Evolutionary conservation across 1,284 basidiomycete species (phyloP).

Genomic region (Boletus mariae): DNA sequence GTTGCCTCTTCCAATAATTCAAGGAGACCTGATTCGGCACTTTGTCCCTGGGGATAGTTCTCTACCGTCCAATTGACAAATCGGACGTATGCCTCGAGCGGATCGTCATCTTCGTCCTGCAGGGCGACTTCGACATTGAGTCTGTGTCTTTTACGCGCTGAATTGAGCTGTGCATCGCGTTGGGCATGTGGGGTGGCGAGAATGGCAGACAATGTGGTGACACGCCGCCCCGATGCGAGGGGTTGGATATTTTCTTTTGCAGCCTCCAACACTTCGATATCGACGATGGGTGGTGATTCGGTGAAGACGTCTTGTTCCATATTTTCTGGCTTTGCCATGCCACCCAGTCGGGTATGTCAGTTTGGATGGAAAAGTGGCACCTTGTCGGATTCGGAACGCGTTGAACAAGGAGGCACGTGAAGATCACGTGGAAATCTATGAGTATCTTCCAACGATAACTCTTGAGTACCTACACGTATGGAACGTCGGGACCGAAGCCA

Average conservation of each 20-base stretch:
- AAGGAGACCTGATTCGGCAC: constrained; percentile 72
- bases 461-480: too few relatives aligned
- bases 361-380: background rate
- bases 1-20: constrained; percentile 83
- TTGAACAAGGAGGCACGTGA: constrained; percentile 23
- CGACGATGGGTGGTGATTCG: constrained; percentile 44
- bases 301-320: constrained; percentile 27
- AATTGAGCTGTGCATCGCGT: constrained; percentile 61
- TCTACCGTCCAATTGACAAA: constrained; percentile 72
- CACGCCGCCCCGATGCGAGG: constrained; percentile 66
- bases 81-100: constrained; percentile 56
- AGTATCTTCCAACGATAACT: too few relatives aligned
- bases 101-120: constrained; percentile 51
- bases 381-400: constrained; percentile 10
- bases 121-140: constrained; percentile 52
- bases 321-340: constrained; percentile 20
- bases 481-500: too few relatives aligned
- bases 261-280: constrained; percentile 76
- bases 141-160: constrained; percentile 56
- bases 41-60: constrained; percentile 61
- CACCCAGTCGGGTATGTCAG: constrained; percentile 2
- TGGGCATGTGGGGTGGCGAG: constrained; percentile 71
- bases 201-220: constrained; percentile 67
- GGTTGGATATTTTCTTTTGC: constrained; percentile 83
- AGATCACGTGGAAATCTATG: constrained; percentile 12